These are phyloP conservation scores for Alternaria burnsii DNA, from an alignment of 2,329 filamentous ascomycete genomes.

Conservation along the genomic window DNA sequence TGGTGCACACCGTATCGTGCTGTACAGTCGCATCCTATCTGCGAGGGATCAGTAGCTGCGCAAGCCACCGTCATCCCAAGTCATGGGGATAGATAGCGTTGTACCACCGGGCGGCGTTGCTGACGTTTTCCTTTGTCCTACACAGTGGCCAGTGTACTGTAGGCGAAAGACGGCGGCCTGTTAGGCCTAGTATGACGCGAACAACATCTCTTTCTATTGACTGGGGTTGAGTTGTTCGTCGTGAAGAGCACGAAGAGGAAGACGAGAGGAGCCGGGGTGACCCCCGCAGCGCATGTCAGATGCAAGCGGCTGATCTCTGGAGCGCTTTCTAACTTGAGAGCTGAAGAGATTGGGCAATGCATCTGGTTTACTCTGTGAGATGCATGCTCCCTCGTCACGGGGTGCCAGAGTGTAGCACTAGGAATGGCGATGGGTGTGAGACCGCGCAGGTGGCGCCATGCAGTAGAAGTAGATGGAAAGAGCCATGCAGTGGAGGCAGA, in stretches of 20 bases:
- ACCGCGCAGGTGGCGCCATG: slow-evolving; percentile 4
- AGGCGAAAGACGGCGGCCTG: slow-evolving; percentile 12
- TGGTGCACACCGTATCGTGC: background rate
- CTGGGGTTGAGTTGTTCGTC: slow-evolving; percentile 1
- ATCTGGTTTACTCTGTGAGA: slow-evolving; percentile 1
- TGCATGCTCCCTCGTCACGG: background rate
- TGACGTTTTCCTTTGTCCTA: slow-evolving; percentile 24
- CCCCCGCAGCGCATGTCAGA: slow-evolving; percentile 9
- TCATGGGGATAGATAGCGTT: slow-evolving; percentile 10
- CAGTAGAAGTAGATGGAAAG: background rate
- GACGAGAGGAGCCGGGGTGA: background rate
- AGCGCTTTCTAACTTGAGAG: background rate
- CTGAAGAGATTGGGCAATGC: slow-evolving; percentile 2
- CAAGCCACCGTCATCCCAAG: slow-evolving; percentile 3
- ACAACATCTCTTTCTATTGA: background rate
- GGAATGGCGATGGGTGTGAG: background rate
- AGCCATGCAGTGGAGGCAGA: background rate
- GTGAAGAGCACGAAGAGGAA: background rate
- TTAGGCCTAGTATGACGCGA: slow-evolving; percentile 10
- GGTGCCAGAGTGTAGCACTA: background rate
- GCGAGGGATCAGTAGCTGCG: slow-evolving; percentile 3
- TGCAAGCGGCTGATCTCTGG: background rate
- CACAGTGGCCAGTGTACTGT: slow-evolving; percentile 18
- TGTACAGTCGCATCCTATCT: background rate
- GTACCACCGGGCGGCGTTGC: slow-evolving; percentile 8